Conservation (phyloP, 1,284 basidiomycete species). For the Hypsizygus ulmarius region DNA sequence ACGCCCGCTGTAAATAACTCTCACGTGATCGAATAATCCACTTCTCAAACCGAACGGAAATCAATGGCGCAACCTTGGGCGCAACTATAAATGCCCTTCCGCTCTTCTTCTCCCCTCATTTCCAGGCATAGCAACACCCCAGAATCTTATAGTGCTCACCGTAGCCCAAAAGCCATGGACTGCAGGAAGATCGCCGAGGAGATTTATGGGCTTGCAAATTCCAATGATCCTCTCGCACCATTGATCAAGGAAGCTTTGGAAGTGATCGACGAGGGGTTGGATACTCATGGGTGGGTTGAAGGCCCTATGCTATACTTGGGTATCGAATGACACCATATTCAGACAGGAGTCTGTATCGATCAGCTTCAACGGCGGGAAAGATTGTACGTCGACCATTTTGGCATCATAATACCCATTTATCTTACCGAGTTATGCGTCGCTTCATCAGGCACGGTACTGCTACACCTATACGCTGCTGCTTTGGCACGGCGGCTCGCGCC, state of each 20-base stretch:
- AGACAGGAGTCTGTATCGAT: conserved; percentile 72
- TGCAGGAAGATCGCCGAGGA: conserved; percentile 47
- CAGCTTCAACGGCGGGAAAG: conserved; percentile 98
- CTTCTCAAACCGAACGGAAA: conserved; percentile 15
- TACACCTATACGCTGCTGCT: conserved; percentile 84
- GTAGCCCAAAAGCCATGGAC: conserved; percentile 34
- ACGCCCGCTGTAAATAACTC: conserved; percentile 4
- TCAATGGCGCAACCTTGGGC: too few species aligned
- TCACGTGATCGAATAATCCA: conserved; percentile 13
- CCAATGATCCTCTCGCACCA: conserved; percentile 51
- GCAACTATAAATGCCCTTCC: neutral
- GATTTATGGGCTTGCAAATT: conserved; percentile 57
- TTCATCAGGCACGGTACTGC: conserved; percentile 81
- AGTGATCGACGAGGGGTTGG: conserved; percentile 75
- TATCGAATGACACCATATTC: conserved; percentile 18
- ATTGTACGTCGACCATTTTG: conserved; percentile 60
- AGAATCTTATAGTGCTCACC: neutral
- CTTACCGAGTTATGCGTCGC: conserved; percentile 1
- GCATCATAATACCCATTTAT: conserved; percentile 5
- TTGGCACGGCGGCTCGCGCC: conserved; percentile 45
- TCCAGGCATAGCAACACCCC: neutral
- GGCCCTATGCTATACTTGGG: conserved; percentile 1
- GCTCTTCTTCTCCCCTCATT: neutral
- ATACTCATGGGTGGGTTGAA: conserved; percentile 70
- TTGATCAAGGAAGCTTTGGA: conserved; percentile 73